Base-by-base conservation (phyloP, 148 eudicot species). In the Fagopyrum esculentum region DNA sequence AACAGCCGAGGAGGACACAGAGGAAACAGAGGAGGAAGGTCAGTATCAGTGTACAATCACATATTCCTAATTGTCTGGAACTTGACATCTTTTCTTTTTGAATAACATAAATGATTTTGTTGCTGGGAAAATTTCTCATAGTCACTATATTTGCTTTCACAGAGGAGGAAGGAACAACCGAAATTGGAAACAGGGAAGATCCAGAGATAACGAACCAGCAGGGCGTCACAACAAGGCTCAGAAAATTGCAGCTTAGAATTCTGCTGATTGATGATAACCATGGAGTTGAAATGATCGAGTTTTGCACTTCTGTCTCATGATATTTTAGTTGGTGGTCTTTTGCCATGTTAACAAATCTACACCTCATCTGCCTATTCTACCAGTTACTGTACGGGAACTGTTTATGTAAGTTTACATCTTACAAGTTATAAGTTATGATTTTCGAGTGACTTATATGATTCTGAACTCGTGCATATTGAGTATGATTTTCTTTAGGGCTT, bases 121-220 rank as follows among this genome's bases (percentile, higher is more conserved):
- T 19, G 12, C 50, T 26, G 26, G 11, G 30, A 6, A 77, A 8
- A n/a, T 73, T 30, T 29, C 43, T 61, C 10, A 29, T 61, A 10
- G 30, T 15, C 72, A 46, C 45, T 22, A 22, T n/a, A 29, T 54
- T 12, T 60, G 46, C 15, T n/a, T 57, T 30, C 0, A 44, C 85
- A 94, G 98, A 87, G 97, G 98, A 77, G 96, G 97, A 74, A 90
- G 72, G 78, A 73, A 75, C 74, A 77, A 77, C 74, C 56, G 77
- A 72, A 78, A 85, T 5, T 88, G 98, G 75, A 82, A 86, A 74
- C 84, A 78, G 40, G 88, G 92, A 13, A 86, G 90, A 17, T 83
- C 86, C 2, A 87, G 96, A 45, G 95, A 85, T 3, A 80, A 84
- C 19, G 86, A 86, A 69, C 61, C 77, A 26, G 80, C 71, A 7